A percentile compares a stretch with the other conserved stretches of the same genome.
Evolutionary conservation across 176 grass and related monocot genomes (phyloP).

Genomic region (Tuctoria greenei): DNA sequence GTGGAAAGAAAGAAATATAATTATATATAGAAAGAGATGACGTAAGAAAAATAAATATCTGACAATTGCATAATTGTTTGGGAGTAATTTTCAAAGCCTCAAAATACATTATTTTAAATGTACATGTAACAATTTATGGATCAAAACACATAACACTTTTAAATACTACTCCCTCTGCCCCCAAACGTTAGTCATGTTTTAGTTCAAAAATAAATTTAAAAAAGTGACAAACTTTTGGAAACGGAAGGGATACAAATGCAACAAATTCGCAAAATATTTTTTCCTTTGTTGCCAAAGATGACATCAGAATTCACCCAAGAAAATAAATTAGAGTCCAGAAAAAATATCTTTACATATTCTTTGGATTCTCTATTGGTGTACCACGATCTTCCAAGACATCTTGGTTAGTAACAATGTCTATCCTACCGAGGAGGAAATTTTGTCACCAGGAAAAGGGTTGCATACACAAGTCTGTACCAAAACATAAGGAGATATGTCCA

Average conservation of each 20-base stretch:
- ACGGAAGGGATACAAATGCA: neutral
- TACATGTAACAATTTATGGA: neutral
- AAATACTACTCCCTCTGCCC: too few relatives aligned
- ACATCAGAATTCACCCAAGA: neutral
- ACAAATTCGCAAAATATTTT: neutral
- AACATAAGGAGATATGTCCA: neutral
- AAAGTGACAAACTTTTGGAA: too few relatives aligned
- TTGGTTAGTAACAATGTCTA: neutral
- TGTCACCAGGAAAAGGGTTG: neutral
- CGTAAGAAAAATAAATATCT: too few relatives aligned
- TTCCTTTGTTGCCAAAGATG: neutral
- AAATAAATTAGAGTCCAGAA: neutral
- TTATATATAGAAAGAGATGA: too few relatives aligned
- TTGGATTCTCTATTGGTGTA: neutral
- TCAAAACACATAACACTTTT: neutral
- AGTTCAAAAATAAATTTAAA: too few relatives aligned
- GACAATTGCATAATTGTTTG: too few relatives aligned
- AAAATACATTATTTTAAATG: neutral
- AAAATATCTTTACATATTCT: neutral
- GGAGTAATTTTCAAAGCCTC: neutral
- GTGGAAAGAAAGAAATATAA: too few relatives aligned
- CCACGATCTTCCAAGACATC: neutral
- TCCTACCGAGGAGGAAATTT: neutral
- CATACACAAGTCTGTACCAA: neutral
- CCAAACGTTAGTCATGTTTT: too few relatives aligned